Evolutionary conservation across 2,329 filamentous ascomycete species (phyloP), one percentile per base, ranked within the genome.

Genomic region (Chaetomium globosum): DNA sequence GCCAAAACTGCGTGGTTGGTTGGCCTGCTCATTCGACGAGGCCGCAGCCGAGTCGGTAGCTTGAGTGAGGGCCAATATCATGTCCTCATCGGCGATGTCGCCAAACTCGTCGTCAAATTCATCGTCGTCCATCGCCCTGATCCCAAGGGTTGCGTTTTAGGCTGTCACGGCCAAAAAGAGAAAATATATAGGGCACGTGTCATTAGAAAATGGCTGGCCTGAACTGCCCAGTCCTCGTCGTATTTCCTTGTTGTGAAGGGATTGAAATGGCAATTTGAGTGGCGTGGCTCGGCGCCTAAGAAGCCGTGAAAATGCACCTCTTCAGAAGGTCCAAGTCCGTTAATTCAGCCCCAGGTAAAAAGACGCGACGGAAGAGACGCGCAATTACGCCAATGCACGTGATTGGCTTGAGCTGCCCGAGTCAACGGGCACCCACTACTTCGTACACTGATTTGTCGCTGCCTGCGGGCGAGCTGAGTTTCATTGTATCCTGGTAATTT

Each of bases 21-120:
- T 49, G 19, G n/a, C 16, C 16, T 4, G 31, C 4, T 10, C 33
- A 28, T 43, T 54, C 48, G n/a, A 46, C 13, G 61, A 43, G 13
- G 33, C 13, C 9, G 65, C 61, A 19, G 63, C 60, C 16, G 59
- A 63, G 56, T 55, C 56, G 19, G 70, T 65, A 19, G 67, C 67
- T 48, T 74, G 68, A 26, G 70, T 71, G 30, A 87, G 80, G 7
- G 83, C 87, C 43, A 83, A 78, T 53, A 90, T 80, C 65, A 91
- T 78, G 69, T 89, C 88, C 71, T 89, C 88, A 67, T 91, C 88
- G 60, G 85, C 82, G 60, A 89, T 82, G 68, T 84, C 83, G 67
- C 86, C 86, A 72, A 86, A 89, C 54, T 88, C 85, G 66, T 86
- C 86, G 66, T 86, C 86, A 72, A 87, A 89, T 55, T 88, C 86